Evolutionary conservation across 2,329 filamentous ascomycete genomes (phyloP).

Genomic region (Cytospora piceicola): DNA sequence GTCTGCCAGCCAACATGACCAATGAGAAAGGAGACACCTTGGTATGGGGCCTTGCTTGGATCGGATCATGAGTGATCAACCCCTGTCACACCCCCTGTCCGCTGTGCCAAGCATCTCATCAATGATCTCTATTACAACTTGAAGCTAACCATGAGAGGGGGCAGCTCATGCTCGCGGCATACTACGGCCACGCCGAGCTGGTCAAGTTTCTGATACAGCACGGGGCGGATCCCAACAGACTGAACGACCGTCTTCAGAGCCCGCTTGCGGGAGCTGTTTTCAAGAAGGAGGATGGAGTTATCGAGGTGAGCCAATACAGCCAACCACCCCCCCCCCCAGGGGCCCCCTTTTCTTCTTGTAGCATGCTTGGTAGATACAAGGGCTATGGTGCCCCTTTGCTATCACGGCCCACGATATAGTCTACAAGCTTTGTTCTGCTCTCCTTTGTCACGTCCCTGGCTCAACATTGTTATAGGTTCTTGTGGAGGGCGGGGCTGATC

Average conservation of each 20-base stretch:
- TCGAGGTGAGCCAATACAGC: slow-evolving; percentile 50
- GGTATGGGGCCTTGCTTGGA: slow-evolving; percentile 42
- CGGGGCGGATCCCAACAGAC: slow-evolving; percentile 67
- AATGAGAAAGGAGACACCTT: slow-evolving; percentile 76
- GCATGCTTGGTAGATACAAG: neutral
- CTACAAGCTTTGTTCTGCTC: neutral
- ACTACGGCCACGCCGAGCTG: slow-evolving; percentile 67
- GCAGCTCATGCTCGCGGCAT: slow-evolving; percentile 74
- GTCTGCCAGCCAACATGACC: slow-evolving; percentile 70
- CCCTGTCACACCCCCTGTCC: neutral
- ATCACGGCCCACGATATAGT: no score
- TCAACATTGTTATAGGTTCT: slow-evolving; percentile 42
- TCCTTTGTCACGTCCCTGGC: neutral
- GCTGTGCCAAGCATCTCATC: neutral
- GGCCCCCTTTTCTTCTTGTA: neutral
- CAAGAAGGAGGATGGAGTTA: slow-evolving; percentile 68
- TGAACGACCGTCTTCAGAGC: slow-evolving; percentile 72
- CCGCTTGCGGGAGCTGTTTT: slow-evolving; percentile 74
- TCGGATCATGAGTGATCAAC: no score
- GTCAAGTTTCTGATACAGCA: slow-evolving; percentile 63
- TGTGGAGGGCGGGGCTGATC: slow-evolving; percentile 58
- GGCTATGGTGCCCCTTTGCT: neutral
- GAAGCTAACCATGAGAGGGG: slow-evolving; percentile 4
- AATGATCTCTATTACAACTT: neutral
- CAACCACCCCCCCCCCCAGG: no score